Conservation (phyloP, 768 basidiomycete species). For the Boletellus emodensis region DNA sequence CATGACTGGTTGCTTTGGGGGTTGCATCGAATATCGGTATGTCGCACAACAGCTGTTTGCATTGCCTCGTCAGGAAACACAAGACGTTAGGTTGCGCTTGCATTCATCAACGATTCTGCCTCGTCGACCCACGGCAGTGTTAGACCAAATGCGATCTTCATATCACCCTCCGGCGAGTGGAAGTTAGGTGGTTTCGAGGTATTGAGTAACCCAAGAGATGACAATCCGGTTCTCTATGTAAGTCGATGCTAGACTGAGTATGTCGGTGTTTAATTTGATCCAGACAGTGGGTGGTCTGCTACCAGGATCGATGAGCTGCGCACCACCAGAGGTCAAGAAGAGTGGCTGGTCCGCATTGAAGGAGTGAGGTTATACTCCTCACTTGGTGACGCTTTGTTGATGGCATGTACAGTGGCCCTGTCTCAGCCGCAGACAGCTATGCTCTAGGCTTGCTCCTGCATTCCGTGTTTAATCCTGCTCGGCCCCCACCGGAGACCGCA, state of each 20-base stretch:
- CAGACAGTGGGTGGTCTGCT: constrained; percentile 66
- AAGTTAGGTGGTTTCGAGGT: constrained; percentile 93
- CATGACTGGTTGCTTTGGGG: constrained; percentile 96
- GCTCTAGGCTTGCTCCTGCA: constrained; percentile 84
- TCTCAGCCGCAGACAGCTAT: constrained; percentile 79
- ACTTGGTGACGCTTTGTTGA: neutral
- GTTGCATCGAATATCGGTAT: constrained; percentile 80
- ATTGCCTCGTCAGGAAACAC: neutral
- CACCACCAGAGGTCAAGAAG: constrained; percentile 86
- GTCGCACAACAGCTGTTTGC: constrained; percentile 12
- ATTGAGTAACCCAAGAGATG: constrained; percentile 78
- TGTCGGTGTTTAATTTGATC: constrained; percentile 10
- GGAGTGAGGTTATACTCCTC: constrained; percentile 50
- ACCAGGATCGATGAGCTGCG: constrained; percentile 56
- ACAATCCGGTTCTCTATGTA: constrained; percentile 76
- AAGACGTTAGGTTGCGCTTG: constrained; percentile 66
- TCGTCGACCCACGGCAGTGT: constrained; percentile 82
- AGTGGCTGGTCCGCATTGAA: constrained; percentile 79
- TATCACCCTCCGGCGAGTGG: constrained; percentile 95
- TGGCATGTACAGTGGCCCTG: constrained; percentile 35
- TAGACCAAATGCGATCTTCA: constrained; percentile 72
- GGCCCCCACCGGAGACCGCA: constrained; percentile 63
- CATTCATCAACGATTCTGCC: constrained; percentile 85
- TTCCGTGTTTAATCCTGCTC: constrained; percentile 79
- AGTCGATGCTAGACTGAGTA: constrained; percentile 26